Percentiles rank a stretch among this genome's conserved stretches.
Conservation (phyloP, 1,284 basidiomycete species). For the Fomitopsis palustris region DNA sequence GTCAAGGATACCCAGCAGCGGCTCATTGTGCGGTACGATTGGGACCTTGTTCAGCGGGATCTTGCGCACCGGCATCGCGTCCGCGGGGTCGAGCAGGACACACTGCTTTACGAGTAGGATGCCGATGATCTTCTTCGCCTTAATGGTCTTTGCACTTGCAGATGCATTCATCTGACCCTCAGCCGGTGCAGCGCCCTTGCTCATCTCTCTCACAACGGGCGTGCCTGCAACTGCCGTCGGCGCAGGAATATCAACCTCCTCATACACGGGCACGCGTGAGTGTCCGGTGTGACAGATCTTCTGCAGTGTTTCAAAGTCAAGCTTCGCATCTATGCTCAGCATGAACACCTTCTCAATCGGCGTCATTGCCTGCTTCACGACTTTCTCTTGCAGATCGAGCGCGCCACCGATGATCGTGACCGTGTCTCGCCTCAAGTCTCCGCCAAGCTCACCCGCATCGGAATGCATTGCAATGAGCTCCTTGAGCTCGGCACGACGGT, state of each 20-base stretch:
- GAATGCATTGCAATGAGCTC: conserved; percentile 74
- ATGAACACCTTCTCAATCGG: conserved; percentile 79
- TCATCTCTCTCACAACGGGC: conserved; percentile 1
- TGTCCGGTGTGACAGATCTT: conserved; percentile 77
- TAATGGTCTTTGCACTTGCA: conserved; percentile 29
- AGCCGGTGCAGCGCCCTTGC: conserved; percentile 7
- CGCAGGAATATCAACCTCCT: conserved; percentile 63
- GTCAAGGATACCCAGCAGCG: conserved; percentile 84
- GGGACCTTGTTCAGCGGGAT: conserved; percentile 85
- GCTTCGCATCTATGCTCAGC: conserved; percentile 75
- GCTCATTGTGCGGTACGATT: conserved; percentile 82
- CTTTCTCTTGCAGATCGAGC: conserved; percentile 68
- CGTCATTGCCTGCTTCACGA: conserved; percentile 65
- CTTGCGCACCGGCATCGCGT: conserved; percentile 73
- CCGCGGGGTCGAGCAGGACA: conserved; percentile 82
- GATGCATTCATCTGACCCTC: conserved; percentile 4
- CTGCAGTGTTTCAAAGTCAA: conserved; percentile 77
- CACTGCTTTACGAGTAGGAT: conserved; percentile 83
- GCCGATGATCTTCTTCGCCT: conserved; percentile 76
- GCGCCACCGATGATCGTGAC: conserved; percentile 77
- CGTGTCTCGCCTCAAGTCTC: conserved; percentile 70
- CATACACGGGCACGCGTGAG: conserved; percentile 73
- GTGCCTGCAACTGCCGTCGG: conserved; percentile 23
- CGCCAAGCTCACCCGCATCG: conserved; percentile 50
- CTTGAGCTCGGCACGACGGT: conserved; percentile 59